phyloP scores from a whole-genome alignment of 1,139 yeast species.

The Diutina pseudorugosa region DNA sequence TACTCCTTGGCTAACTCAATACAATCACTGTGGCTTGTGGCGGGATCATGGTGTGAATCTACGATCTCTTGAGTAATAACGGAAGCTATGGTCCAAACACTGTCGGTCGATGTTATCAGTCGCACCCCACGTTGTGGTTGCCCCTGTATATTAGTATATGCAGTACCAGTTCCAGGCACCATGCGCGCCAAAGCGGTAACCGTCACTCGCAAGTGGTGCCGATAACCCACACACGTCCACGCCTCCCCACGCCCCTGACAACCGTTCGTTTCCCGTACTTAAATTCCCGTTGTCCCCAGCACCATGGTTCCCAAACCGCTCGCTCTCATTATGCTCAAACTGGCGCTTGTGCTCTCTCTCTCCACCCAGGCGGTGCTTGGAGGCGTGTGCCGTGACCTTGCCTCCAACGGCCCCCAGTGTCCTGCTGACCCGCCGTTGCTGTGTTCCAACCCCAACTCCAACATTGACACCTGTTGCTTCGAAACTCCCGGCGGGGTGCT shows the following conservation, averaged over 20 bases:
- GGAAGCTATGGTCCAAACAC: too few species aligned
- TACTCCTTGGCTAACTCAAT: too few species aligned
- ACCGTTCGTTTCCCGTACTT: background rate
- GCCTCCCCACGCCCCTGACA: background rate
- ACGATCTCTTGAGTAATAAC: too few species aligned
- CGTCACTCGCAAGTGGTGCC: background rate
- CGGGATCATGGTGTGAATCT: too few species aligned
- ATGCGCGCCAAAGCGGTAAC: background rate
- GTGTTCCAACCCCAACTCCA: background rate
- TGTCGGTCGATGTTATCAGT: background rate
- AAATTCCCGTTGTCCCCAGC: background rate
- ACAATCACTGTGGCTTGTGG: too few species aligned
- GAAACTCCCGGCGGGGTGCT: constrained; percentile 84
- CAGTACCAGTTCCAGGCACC: background rate
- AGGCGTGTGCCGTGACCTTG: background rate
- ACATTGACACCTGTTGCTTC: constrained; percentile 56
- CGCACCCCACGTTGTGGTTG: background rate
- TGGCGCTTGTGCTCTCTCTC: background rate
- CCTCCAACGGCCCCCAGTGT: background rate
- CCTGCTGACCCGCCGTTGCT: background rate
- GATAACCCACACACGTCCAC: background rate
- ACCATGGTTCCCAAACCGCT: background rate
- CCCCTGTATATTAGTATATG: background rate
- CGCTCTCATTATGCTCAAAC: background rate
- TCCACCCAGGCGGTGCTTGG: background rate